phyloP scores from a whole-genome alignment of 805 yeast species.

The Candida andamanensis region DNA sequence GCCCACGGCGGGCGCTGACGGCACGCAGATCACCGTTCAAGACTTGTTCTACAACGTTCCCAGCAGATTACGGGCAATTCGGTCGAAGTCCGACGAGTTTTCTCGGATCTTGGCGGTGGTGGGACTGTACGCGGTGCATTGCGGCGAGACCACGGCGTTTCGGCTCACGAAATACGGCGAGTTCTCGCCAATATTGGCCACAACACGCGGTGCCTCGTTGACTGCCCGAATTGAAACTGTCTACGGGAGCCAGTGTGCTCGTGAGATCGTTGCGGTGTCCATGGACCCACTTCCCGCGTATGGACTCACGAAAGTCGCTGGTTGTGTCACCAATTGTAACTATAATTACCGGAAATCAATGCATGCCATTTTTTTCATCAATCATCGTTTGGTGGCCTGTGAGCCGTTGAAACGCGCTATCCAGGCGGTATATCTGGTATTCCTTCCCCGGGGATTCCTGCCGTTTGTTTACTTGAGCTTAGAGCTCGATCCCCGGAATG shows the following conservation, averaged over 20 bases:
- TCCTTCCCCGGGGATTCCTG: conserved; percentile 68
- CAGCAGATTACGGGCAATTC: conserved; percentile 63
- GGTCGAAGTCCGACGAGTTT: conserved; percentile 68
- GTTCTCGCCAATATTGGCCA: conserved; percentile 56
- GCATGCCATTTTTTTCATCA: conserved; percentile 77
- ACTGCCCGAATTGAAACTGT: conserved; percentile 70
- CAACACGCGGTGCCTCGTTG: conserved; percentile 45
- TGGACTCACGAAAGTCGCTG: conserved; percentile 53
- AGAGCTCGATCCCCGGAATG: conserved; percentile 57
- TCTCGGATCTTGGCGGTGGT: conserved; percentile 74
- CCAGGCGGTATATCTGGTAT: conserved; percentile 53
- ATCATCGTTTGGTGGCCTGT: conserved; percentile 75
- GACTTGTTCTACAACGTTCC: conserved; percentile 88
- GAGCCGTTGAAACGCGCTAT: conserved; percentile 75
- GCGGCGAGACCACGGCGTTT: conserved; percentile 62
- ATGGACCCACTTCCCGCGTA: conserved; percentile 12
- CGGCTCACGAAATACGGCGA: conserved; percentile 80
- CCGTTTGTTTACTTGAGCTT: conserved; percentile 76
- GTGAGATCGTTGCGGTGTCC: conserved; percentile 51
- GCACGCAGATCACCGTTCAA: conserved; percentile 82
- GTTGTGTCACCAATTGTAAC: conserved; percentile 67
- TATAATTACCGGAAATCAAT: conserved; percentile 60
- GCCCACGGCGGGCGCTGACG: conserved; percentile 81
- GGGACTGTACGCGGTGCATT: conserved; percentile 78
- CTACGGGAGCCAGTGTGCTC: conserved; percentile 66